phyloP scores from a whole-genome alignment of 176 grass and related monocot species.

The Avena atlantica region DNA sequence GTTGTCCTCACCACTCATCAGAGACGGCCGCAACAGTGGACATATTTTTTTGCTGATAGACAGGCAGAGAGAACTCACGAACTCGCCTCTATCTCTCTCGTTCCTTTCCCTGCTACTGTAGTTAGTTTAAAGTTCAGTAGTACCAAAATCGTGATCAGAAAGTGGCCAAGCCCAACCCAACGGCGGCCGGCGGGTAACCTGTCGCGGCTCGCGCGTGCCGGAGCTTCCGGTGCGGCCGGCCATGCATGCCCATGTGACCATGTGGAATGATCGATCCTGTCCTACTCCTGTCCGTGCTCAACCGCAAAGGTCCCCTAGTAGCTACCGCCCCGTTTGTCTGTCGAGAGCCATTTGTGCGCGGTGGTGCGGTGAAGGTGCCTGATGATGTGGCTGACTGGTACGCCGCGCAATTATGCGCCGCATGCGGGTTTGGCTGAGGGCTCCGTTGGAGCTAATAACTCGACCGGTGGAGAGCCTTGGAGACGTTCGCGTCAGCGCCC shows the following conservation, averaged over 20 bases:
- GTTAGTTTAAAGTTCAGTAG: not conserved
- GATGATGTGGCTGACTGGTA: not conserved
- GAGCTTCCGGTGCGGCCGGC: conserved; percentile 26
- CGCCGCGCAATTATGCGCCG: conserved; percentile 10
- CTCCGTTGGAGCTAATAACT: conserved; percentile 8
- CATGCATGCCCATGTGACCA: conserved; percentile 8
- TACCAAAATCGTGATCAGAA: not conserved
- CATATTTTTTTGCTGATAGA: conserved; percentile 7
- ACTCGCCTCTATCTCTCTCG: not conserved
- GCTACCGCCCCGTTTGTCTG: not conserved
- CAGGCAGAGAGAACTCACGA: conserved; percentile 2
- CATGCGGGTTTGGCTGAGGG: not conserved
- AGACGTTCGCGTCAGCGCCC: not conserved
- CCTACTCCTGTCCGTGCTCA: not conserved
- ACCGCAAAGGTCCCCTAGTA: not conserved
- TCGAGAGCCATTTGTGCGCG: not conserved
- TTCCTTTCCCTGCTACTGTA: not conserved
- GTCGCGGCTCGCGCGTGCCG: not conserved
- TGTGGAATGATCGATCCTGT: not conserved
- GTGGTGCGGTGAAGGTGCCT: too few relatives aligned
- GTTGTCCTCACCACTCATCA: conserved; percentile 36
- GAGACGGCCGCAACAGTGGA: not conserved
- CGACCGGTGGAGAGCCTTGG: not conserved
- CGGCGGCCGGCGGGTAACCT: conserved; percentile 1
- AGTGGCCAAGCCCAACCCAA: not conserved